Evolutionary conservation across 2,329 filamentous ascomycete genomes (phyloP).

Genomic region (Hymenoscyphus fraxineus): DNA sequence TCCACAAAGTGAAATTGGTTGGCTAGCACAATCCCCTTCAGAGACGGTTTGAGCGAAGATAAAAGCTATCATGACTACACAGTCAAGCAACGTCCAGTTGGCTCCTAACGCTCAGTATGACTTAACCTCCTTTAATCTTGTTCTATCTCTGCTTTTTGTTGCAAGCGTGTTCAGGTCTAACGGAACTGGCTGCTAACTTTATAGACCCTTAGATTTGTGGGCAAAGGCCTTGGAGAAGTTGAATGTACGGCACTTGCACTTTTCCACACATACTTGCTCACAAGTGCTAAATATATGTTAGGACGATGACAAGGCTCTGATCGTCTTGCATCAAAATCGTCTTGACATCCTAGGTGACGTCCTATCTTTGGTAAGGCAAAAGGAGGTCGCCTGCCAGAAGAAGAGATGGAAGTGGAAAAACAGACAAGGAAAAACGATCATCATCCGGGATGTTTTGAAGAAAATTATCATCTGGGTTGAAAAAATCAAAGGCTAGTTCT

Average conservation of each 20-base stretch:
- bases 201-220: background rate
- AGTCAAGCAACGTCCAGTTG: background rate
- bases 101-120: background rate
- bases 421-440: constrained; percentile 2
- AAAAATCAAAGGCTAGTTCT: constrained; percentile 4
- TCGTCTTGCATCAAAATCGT: background rate
- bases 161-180: too few species aligned
- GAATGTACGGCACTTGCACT: background rate
- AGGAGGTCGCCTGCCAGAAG: background rate
- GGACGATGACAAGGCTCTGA: background rate
- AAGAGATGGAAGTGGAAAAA: background rate
- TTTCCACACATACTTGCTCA: background rate
- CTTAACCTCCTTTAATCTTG: background rate
- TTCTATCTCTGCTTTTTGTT: too few species aligned
- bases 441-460: constrained; percentile 7
- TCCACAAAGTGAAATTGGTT: background rate
- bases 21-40: background rate
- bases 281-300: background rate
- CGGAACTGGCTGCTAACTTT: background rate
- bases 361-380: background rate
- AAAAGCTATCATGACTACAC: background rate
- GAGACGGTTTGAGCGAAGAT: background rate
- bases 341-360: background rate
- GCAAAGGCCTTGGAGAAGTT: background rate
- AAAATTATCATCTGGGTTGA: constrained; percentile 9